phyloP scores from a whole-genome alignment of 176 grass and related monocot species.

The Carex pumila region DNA sequence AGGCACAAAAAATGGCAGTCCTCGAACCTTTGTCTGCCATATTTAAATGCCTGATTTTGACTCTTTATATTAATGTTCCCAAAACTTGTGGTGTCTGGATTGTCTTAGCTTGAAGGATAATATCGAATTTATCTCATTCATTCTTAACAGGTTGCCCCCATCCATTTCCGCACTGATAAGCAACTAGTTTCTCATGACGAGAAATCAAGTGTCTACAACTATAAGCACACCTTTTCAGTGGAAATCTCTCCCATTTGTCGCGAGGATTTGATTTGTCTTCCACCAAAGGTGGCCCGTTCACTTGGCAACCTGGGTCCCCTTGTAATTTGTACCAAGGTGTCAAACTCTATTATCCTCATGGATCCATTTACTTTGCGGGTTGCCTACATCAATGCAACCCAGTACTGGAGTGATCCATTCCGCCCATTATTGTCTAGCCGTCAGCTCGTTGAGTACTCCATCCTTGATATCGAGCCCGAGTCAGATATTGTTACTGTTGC shows the following conservation, averaged over 20 bases:
- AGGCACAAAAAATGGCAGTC: neutral
- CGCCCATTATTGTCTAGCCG: constrained; percentile 54
- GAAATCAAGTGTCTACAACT: constrained; percentile 73
- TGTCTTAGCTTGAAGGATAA: neutral
- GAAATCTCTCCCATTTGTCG: constrained; percentile 92
- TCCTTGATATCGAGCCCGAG: constrained; percentile 74
- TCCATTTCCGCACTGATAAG: constrained; percentile 56
- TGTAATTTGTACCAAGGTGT: constrained; percentile 72
- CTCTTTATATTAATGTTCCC: neutral
- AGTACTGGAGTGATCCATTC: constrained; percentile 71
- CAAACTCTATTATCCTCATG: constrained; percentile 58
- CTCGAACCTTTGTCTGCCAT: neutral
- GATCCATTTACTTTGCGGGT: constrained; percentile 66
- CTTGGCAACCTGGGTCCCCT: constrained; percentile 75
- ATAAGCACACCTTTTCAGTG: constrained; percentile 85
- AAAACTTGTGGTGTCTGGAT: neutral
- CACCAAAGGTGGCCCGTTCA: constrained; percentile 50
- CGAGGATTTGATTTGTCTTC: constrained; percentile 77
- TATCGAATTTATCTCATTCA: neutral
- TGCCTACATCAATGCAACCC: constrained; percentile 73
- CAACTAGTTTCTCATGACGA: constrained; percentile 82
- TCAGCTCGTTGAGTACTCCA: constrained; percentile 83
- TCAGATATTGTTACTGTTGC: constrained; percentile 52
- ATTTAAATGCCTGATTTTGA: no score
- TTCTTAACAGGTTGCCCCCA: constrained; percentile 35